A percentile compares a stretch with the other conserved stretches of the same genome.
These are phyloP conservation scores for Musa troglodytarum DNA, from an alignment of 176 grass and related monocot genomes.

Conservation along the genomic window DNA sequence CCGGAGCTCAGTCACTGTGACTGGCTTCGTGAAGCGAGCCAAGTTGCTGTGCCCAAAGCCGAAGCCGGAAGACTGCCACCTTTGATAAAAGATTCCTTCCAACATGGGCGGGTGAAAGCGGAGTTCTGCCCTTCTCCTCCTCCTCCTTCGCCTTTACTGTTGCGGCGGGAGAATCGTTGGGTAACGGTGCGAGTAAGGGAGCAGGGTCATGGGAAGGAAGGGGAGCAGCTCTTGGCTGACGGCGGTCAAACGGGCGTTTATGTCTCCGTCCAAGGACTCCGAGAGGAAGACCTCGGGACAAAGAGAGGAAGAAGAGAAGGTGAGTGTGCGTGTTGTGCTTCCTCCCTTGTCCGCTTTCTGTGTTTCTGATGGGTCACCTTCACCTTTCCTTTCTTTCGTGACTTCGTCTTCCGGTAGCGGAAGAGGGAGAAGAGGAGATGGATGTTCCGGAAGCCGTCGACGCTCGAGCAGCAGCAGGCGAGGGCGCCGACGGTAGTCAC, in stretches of 20 bases:
- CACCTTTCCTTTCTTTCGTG: neutral
- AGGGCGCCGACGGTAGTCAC: slow-evolving; percentile 27
- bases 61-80: neutral
- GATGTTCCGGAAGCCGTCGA: slow-evolving; percentile 63
- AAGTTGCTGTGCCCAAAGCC: neutral
- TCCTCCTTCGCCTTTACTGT: too few species aligned
- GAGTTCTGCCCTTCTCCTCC: neutral
- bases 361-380: neutral
- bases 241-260: slow-evolving; percentile 85
- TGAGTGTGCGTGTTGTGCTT: neutral
- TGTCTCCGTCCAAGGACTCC: slow-evolving; percentile 89
- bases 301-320: slow-evolving; percentile 39
- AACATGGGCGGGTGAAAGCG: neutral
- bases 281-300: slow-evolving; percentile 33
- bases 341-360: neutral
- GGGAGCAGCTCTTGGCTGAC: slow-evolving; percentile 80
- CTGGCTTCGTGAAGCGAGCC: neutral
- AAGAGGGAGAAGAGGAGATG: slow-evolving; percentile 76
- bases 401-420: slow-evolving; percentile 22
- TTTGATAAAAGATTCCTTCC: slow-evolving; percentile 1
- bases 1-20: neutral
- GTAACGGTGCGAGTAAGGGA: neutral
- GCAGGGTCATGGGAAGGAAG: slow-evolving; percentile 69
- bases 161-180: neutral
- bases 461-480: slow-evolving; percentile 12